These are phyloP conservation scores for Candolleomyces aberdarensis DNA, from an alignment of 768 basidiomycete species.

Conservation along the genomic window DNA sequence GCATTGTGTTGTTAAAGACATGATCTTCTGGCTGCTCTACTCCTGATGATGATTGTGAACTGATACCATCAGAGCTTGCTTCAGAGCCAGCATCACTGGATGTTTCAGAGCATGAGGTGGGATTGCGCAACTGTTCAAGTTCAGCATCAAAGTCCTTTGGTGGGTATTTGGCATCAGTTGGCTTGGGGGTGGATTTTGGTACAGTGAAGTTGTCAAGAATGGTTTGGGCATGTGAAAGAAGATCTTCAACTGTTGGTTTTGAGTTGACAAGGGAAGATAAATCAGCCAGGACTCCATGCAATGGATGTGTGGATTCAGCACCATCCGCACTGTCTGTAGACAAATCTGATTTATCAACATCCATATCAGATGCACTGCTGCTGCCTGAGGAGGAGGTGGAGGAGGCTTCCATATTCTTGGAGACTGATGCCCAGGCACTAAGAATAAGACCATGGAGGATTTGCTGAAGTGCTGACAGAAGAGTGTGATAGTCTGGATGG, in stretches of 20 bases:
- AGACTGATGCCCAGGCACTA: constrained; percentile 22
- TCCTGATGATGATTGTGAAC: too few species aligned
- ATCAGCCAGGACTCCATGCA: too few species aligned
- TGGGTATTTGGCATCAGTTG: not conserved
- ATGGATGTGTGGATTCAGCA: too few species aligned
- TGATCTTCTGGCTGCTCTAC: not conserved
- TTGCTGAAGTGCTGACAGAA: constrained; percentile 21
- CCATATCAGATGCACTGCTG: too few species aligned
- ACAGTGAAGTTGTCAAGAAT: not conserved
- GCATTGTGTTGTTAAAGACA: not conserved
- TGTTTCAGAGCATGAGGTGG: too few species aligned
- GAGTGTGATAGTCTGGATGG: constrained; percentile 29
- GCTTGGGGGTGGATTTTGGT: not conserved
- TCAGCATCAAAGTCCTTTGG: not conserved
- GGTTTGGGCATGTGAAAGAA: not conserved
- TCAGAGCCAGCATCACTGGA: too few species aligned
- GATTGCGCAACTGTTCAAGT: too few species aligned
- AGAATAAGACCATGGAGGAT: constrained; percentile 28
- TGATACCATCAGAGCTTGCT: too few species aligned
- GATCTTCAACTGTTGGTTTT: not conserved
- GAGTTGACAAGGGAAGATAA: not conserved
- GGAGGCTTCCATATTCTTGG: too few species aligned
- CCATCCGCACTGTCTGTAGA: too few species aligned
- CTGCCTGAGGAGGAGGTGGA: too few species aligned
- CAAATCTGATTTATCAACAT: too few species aligned